phyloP scores from a whole-genome alignment of 441 rosid genomes.

The Euphorbia schlechtendalii region DNA sequence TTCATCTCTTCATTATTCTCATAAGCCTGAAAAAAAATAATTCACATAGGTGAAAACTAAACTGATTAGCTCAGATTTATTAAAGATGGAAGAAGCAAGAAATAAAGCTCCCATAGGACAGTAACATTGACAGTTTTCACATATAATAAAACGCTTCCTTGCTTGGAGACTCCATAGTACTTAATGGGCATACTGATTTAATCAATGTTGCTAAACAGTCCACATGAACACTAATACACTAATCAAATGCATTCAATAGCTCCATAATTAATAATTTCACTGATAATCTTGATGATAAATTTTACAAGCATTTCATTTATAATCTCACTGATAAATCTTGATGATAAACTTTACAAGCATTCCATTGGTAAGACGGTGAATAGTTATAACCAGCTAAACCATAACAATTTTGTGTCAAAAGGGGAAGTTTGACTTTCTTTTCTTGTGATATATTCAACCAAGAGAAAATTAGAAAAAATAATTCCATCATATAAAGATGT shows the following conservation, averaged over 20 bases:
- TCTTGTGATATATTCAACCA: background rate
- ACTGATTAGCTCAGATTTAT: background rate
- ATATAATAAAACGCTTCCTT: background rate
- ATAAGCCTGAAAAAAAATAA: constrained; percentile 41
- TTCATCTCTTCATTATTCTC: constrained; percentile 75
- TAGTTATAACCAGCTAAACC: background rate
- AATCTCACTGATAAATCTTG: background rate
- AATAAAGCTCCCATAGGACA: background rate
- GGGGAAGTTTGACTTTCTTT: background rate
- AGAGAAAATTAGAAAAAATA: background rate
- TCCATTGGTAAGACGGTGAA: background rate
- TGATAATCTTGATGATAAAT: background rate
- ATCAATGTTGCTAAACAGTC: background rate
- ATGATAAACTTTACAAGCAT: background rate
- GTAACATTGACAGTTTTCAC: background rate
- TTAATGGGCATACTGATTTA: background rate
- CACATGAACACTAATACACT: background rate
- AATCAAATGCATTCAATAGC: background rate
- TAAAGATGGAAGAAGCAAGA: background rate
- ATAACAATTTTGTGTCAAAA: background rate
- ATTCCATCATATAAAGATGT: background rate
- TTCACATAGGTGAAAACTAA: background rate
- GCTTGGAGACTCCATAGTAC: background rate
- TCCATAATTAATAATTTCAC: background rate
- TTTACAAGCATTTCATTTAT: background rate